Percentiles rank a stretch among this genome's conserved stretches.
Evolutionary conservation across 352 stramenopile genomes (phyloP).

Genomic region (Elongisporangium prolatum): DNA sequence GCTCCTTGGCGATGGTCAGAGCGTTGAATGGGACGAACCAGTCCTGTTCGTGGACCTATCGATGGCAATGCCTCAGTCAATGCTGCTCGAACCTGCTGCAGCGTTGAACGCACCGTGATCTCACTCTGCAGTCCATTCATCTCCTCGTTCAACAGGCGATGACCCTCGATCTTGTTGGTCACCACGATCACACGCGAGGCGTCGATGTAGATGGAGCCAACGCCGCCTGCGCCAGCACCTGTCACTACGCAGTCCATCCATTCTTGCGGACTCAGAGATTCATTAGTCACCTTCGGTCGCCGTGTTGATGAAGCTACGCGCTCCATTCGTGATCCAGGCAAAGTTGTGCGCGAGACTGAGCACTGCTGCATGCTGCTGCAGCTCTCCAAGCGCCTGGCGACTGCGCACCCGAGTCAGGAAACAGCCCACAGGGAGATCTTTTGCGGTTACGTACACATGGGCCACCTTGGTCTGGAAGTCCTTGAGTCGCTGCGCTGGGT

Average conservation of each 20-base stretch:
- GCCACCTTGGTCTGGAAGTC: conserved; percentile 49
- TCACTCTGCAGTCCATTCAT: conserved; percentile 42
- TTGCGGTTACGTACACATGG: conserved; percentile 46
- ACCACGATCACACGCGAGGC: conserved; percentile 38
- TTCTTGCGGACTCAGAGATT: too few relatives aligned
- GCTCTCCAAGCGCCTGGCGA: conserved; percentile 32
- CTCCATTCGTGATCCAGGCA: conserved; percentile 59
- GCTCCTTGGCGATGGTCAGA: conserved; percentile 20
- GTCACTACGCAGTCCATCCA: background rate
- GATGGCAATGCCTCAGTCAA: background rate
- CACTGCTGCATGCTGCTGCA: conserved; percentile 40
- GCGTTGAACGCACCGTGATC: conserved; percentile 17
- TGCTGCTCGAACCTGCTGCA: background rate
- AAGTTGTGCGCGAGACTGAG: conserved; percentile 62
- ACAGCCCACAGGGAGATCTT: too few relatives aligned
- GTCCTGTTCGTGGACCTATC: conserved; percentile 34
- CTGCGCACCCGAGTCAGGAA: too few relatives aligned
- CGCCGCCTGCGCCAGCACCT: conserved; percentile 24
- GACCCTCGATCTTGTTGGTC: conserved; percentile 73
- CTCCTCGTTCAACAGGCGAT: conserved; percentile 66
- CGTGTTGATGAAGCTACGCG: conserved; percentile 64
- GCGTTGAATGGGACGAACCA: conserved; percentile 42
- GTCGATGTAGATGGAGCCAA: conserved; percentile 62
- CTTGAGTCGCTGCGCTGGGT: conserved; percentile 29
- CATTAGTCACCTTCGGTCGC: conserved; percentile 32